Percentiles rank a stretch among this genome's conserved stretches.
Conservation (phyloP, 805 yeast genomes). For the Grigorovia jiainica region DNA sequence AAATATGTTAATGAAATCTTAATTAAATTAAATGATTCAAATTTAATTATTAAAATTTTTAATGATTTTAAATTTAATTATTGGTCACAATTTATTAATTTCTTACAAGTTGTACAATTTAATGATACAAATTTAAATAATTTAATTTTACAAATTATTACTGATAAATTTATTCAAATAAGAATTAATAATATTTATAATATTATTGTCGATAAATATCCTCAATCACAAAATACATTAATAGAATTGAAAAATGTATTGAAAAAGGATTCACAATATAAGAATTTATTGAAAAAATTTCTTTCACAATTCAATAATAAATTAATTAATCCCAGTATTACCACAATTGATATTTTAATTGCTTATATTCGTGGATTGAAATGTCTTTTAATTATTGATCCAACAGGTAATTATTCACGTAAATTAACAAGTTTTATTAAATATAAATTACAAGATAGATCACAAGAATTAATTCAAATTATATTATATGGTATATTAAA, state of each 20-base stretch:
- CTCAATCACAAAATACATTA: conserved; percentile 44
- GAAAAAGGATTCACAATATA: conserved; percentile 24
- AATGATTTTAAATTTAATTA: conserved; percentile 18
- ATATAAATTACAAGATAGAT: conserved; percentile 48
- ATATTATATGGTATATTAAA: conserved; percentile 66
- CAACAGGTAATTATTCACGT: conserved; percentile 50
- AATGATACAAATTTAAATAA: conserved; percentile 23
- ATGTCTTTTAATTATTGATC: conserved; percentile 70
- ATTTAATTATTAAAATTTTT: conserved; percentile 20
- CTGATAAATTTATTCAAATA: conserved; percentile 24
- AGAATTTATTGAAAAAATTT: conserved; percentile 11
- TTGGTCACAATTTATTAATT: conserved; percentile 18
- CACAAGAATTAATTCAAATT: conserved; percentile 60
- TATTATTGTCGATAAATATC: conserved; percentile 42
- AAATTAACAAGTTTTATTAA: conserved; percentile 71
- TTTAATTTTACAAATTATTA: conserved; percentile 18
- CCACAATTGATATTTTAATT: conserved; percentile 62
- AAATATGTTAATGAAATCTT: conserved; percentile 15
- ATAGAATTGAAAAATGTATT: conserved; percentile 50
- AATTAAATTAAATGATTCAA: conserved; percentile 13
- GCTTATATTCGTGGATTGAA: conserved; percentile 64
- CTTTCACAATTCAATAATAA: conserved; percentile 14
- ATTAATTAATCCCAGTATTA: conserved; percentile 70
- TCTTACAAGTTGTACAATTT: conserved; percentile 17
- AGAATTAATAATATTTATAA: conserved; percentile 52